Conservation (phyloP, 768 basidiomycete species). For the Dioszegia crocea region DNA sequence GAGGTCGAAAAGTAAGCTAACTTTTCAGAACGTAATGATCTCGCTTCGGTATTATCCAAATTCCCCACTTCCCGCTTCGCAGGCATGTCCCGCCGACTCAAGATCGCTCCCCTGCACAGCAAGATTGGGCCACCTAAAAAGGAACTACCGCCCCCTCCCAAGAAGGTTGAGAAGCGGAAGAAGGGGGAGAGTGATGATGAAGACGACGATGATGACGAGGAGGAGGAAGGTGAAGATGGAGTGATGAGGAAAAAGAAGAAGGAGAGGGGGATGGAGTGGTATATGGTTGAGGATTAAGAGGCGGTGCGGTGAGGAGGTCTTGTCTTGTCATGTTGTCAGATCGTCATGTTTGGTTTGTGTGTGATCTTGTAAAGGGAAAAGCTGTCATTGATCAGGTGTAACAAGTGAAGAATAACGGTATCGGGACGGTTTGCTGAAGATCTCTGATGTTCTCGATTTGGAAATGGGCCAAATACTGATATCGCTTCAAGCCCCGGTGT, state of each 20-base stretch:
- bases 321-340: not conserved
- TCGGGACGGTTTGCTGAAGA: too few relatives aligned
- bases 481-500: too few relatives aligned
- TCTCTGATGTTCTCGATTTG: too few relatives aligned
- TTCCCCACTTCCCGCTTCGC: conserved; percentile 28
- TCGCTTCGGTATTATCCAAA: conserved; percentile 29
- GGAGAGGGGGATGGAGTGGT: conserved; percentile 35
- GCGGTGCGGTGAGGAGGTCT: too few relatives aligned
- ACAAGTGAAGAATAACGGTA: too few relatives aligned
- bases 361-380: too few relatives aligned
- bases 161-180: conserved; percentile 39
- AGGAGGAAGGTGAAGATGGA: conserved; percentile 21
- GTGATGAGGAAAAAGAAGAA: conserved; percentile 17
- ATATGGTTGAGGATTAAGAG: conserved; percentile 36
- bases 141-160: conserved; percentile 37
- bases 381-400: too few relatives aligned
- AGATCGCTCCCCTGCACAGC: conserved; percentile 35
- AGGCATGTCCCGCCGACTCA: conserved; percentile 34
- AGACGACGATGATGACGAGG: conserved; percentile 31
- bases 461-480: too few relatives aligned
- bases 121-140: conserved; percentile 42
- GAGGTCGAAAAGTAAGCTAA: too few relatives aligned
- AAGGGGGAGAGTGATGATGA: conserved; percentile 33
- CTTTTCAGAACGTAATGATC: conserved; percentile 17
- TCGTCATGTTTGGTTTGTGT: not conserved